Base-by-base conservation (phyloP, 2,329 filamentous ascomycete species). In the Zarea fungicola region DNA sequence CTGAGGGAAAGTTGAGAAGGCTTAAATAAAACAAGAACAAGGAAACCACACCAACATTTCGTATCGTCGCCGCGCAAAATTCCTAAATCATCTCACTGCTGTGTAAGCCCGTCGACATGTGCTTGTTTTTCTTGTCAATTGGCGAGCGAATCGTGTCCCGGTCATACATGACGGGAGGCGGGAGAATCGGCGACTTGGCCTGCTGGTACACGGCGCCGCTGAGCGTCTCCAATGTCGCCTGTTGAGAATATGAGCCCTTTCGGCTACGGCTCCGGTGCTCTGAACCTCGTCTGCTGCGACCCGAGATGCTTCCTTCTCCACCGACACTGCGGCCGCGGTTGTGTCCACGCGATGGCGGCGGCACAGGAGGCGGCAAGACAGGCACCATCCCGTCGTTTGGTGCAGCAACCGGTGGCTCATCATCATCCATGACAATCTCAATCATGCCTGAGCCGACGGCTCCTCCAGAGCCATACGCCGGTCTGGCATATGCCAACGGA, bases 401-500 rank as follows among this genome's bases (percentile, higher is more conserved):
- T 2, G 64, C 62, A 8, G 66, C 66, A 11, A 60, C 54, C 11
- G 58, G 56, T 18, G 60, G 56, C 4, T 77, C 72, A 6, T 81
- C 77, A 2, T 81, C 78, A 54, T 84, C 80, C 75, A 82, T 81
- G 42, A 85, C 79, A 52, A 85, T 81, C 61, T 85, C 81, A 54
- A 85, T 83, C 58, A 80, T 76, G 5, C 76, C 80, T 0, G 77
- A 75, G 7, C 71, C 73, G 14, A 72, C 55, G 2, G 71, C 71
- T 52, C 75, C 72, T 53, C 73, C 70, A 39, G 74, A 60, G 7
- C 67, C 65, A 3, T 68, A 62, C 25, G 64, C 66, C 25, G 61
- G 57, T 28, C 68, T 64, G 36, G 67, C 60, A 39, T 73, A 66
- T 1, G 76, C 76, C 4, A 83, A 63, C 1, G 81, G 81, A 1